Conservation (phyloP, 2,329 filamentous ascomycete genomes). For the Stachybotrys chartarum region DNA sequence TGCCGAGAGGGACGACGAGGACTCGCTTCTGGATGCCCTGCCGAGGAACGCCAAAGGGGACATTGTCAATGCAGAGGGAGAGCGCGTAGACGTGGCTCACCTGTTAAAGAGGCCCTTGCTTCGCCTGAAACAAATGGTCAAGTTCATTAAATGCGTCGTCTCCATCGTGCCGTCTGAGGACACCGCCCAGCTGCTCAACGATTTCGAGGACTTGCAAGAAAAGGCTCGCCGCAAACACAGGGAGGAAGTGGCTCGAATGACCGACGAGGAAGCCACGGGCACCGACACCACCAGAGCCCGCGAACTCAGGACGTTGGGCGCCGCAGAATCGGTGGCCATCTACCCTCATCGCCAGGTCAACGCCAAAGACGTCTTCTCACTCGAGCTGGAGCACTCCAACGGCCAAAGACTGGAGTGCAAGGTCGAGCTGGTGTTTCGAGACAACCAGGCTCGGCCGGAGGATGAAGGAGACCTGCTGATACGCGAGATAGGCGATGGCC, state of each 20-base stretch:
- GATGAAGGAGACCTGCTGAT: conserved; percentile 81
- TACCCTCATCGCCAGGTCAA: conserved; percentile 75
- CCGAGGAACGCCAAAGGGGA: conserved; percentile 59
- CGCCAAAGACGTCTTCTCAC: conserved; percentile 82
- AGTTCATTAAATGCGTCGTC: conserved; percentile 67
- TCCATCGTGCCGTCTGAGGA: conserved; percentile 43
- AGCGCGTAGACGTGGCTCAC: conserved; percentile 90
- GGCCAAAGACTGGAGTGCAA: conserved; percentile 86
- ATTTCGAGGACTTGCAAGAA: conserved; percentile 66
- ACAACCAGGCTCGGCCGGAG: conserved; percentile 61
- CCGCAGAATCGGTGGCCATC: conserved; percentile 63
- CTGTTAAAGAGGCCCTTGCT: conserved; percentile 84
- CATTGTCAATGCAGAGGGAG: conserved; percentile 66
- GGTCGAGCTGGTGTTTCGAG: conserved; percentile 78
- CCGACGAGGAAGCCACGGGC: conserved; percentile 78
- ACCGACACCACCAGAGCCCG: conserved; percentile 77
- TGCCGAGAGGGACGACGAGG: conserved; percentile 46
- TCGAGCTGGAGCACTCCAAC: conserved; percentile 80
- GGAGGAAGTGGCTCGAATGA: conserved; percentile 62
- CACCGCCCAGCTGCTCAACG: conserved; percentile 29
- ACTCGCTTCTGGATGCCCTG: conserved; percentile 51
- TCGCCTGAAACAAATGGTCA: conserved; percentile 79
- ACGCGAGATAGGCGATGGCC: conserved; percentile 73
- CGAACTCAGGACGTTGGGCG: conserved; percentile 69
- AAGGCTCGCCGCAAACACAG: conserved; percentile 60